Conservation (phyloP, 768 basidiomycete species). For the Boletus subcaerulescens region DNA sequence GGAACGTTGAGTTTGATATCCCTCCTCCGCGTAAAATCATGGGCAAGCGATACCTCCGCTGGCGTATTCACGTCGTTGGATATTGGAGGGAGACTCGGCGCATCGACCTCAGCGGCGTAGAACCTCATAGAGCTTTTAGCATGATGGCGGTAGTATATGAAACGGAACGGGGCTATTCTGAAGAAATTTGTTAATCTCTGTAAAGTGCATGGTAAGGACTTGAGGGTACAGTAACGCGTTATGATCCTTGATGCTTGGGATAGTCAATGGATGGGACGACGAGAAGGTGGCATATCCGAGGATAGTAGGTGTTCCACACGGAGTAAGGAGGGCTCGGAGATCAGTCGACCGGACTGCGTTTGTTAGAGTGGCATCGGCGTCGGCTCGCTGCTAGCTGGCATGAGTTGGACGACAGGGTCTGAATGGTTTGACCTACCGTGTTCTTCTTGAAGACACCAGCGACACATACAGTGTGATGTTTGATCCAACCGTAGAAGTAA, state of each 20-base stretch:
- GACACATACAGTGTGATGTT: conserved; percentile 44
- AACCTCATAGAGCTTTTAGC: conserved; percentile 58
- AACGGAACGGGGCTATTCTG: conserved; percentile 19
- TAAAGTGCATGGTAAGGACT: neutral
- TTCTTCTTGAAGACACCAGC: conserved; percentile 44
- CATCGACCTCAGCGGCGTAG: conserved; percentile 47
- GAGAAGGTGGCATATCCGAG: conserved; percentile 28
- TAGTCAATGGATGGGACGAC: conserved; percentile 3
- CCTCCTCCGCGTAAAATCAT: conserved; percentile 37
- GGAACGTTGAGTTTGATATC: conserved; percentile 4
- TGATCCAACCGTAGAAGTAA: conserved; percentile 58
- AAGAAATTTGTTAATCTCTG: conserved; percentile 6
- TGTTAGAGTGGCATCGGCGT: conserved; percentile 13
- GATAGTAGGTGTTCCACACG: conserved; percentile 27
- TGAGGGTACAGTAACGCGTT: conserved; percentile 16
- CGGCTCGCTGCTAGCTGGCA: conserved; percentile 8
- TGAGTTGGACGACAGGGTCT: neutral
- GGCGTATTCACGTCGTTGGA: conserved; percentile 19
- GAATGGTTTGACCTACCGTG: conserved; percentile 27
- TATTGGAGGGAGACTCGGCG: conserved; percentile 20
- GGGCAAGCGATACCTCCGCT: conserved; percentile 31
- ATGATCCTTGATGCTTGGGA: conserved; percentile 35
- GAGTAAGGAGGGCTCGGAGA: conserved; percentile 11
- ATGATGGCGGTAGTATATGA: conserved; percentile 56
- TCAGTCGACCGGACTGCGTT: conserved; percentile 17